A percentile compares a stretch with the other conserved stretches of the same genome.
These are phyloP conservation scores for Leccinum incarnatum DNA, from an alignment of 768 basidiomycete genomes.

Conservation along the genomic window DNA sequence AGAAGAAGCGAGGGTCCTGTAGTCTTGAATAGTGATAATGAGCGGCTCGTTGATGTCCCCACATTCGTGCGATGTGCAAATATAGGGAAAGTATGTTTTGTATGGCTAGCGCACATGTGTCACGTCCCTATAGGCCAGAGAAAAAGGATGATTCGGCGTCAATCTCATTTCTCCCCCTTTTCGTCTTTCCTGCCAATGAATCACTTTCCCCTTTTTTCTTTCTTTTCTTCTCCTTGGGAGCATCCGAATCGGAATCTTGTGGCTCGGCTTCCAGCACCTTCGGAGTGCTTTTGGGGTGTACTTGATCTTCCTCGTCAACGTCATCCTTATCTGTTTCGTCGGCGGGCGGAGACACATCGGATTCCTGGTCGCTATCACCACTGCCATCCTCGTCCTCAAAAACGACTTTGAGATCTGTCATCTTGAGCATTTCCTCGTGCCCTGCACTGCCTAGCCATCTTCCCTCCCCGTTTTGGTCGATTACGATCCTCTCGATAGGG, in stretches of 20 bases:
- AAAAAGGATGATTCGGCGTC: conserved; percentile 65
- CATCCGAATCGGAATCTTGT: conserved; percentile 26
- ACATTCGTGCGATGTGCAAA: not conserved
- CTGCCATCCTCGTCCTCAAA: conserved; percentile 45
- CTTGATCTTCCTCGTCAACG: conserved; percentile 7
- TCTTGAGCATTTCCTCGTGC: conserved; percentile 80
- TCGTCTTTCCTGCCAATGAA: conserved; percentile 45
- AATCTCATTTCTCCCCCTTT: conserved; percentile 59
- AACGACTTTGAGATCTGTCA: conserved; percentile 81
- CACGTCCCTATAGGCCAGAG: conserved; percentile 46
- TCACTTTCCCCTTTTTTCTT: conserved; percentile 57
- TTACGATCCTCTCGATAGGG: conserved; percentile 82
- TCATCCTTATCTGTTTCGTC: conserved; percentile 25
- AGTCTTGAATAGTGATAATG: not conserved
- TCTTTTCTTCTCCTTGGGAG: conserved; percentile 44
- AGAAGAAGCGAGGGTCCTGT: not conserved
- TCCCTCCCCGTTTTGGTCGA: conserved; percentile 54
- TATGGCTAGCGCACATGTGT: not conserved
- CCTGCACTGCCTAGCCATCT: conserved; percentile 94
- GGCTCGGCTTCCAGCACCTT: conserved; percentile 12
- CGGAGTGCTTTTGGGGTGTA: conserved; percentile 1
- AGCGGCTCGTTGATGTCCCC: not conserved
- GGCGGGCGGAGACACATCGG: conserved; percentile 19
- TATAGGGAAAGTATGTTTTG: not conserved
- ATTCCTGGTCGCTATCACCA: conserved; percentile 22